These are phyloP conservation scores for Macadamia tetraphylla DNA, from an alignment of 164 flowering plant species.

Conservation along the genomic window DNA sequence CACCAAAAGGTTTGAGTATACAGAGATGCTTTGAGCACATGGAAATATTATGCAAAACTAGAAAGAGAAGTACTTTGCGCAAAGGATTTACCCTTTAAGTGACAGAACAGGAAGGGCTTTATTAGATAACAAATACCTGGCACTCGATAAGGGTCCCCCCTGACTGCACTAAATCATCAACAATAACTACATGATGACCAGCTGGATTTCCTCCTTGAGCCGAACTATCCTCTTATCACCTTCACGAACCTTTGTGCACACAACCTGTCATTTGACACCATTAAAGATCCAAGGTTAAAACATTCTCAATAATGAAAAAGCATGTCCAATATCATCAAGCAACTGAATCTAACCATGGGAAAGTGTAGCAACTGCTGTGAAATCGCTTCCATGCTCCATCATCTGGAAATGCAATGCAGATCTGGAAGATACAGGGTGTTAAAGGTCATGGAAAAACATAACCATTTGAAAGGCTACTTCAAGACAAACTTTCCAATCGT, in stretches of 20 bases:
- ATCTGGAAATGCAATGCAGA: conserved; percentile 91
- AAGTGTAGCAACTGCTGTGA: conserved; percentile 77
- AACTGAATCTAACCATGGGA: conserved; percentile 50
- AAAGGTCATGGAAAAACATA: neutral
- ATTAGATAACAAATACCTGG: conserved; percentile 40
- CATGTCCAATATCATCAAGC: neutral
- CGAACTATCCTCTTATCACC: conserved; percentile 92
- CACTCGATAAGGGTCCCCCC: conserved; percentile 98
- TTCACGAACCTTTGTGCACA: conserved; percentile 92
- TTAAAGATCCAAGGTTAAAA: neutral
- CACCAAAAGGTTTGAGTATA: no score
- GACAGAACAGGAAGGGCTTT: no score
- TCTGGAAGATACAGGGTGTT: conserved; percentile 27
- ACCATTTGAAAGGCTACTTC: neutral
- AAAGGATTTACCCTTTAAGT: no score
- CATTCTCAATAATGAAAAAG: neutral
- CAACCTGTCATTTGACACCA: conserved; percentile 42
- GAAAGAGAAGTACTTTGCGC: no score
- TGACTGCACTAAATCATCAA: conserved; percentile 96
- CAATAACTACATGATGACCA: conserved; percentile 92
- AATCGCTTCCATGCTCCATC: conserved; percentile 99
- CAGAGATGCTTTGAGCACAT: no score
- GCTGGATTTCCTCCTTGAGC: conserved; percentile 81
- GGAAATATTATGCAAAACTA: no score
- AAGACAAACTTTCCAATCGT: neutral